These are phyloP conservation scores for Hypoxylon sp. DNA, from an alignment of 2,329 filamentous ascomycete species.

Conservation along the genomic window DNA sequence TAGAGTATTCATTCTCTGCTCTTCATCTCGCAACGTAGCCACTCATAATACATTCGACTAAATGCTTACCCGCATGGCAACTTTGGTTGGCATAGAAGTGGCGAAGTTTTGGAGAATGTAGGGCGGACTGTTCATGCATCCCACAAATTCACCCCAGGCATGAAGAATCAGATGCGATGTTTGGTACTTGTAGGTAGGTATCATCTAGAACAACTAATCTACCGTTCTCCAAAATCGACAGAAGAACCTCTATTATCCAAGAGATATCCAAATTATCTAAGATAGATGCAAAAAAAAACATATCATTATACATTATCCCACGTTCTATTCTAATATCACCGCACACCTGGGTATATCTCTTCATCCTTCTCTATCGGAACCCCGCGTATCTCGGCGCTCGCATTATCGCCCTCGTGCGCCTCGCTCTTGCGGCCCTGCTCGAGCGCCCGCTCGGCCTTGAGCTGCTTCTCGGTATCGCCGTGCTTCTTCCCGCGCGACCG, in stretches of 20 bases:
- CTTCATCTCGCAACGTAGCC: not conserved
- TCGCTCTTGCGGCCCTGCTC: constrained; percentile 49
- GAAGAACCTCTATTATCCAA: constrained; percentile 15
- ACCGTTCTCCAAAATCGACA: not conserved
- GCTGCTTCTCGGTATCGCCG: constrained; percentile 50
- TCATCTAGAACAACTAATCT: not conserved
- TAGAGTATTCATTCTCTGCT: not conserved
- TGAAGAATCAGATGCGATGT: not conserved
- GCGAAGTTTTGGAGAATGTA: not conserved
- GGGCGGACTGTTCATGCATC: not conserved
- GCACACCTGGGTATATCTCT: constrained; percentile 20
- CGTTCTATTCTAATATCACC: constrained; percentile 17
- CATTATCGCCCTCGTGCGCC: constrained; percentile 43
- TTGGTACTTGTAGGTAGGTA: not conserved
- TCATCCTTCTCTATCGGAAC: constrained; percentile 27
- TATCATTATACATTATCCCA: constrained; percentile 30
- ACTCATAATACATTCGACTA: not conserved
- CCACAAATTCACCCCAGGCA: not conserved
- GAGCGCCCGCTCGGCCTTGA: constrained; percentile 49
- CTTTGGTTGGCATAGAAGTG: not conserved
- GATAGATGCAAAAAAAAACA: not conserved
- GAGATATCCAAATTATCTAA: not conserved
- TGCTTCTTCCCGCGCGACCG: constrained; percentile 64
- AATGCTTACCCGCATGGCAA: not conserved
- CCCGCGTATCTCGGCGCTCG: constrained; percentile 35